Conservation (phyloP, 164 flowering plant genomes). For the Nymphaea colorata region DNA sequence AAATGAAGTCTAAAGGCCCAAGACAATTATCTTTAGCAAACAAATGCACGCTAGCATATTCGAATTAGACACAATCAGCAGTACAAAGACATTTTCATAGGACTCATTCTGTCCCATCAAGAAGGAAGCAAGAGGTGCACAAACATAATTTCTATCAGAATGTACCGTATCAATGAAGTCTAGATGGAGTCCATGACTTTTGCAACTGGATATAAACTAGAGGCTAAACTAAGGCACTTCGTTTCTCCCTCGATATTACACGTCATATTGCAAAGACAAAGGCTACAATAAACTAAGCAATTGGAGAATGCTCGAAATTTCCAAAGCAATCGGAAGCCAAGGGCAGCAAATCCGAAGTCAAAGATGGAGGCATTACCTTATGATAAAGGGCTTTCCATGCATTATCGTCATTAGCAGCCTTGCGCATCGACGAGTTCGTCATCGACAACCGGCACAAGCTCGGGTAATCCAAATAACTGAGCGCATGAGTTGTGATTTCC, state of each 20-base stretch:
- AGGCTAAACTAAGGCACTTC: background rate
- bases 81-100: too few relatives aligned
- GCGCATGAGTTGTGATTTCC: conserved; percentile 87
- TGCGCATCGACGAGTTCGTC: conserved; percentile 92
- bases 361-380: conserved; percentile 38
- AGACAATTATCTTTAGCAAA: too few relatives aligned
- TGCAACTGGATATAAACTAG: background rate
- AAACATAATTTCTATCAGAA: too few relatives aligned
- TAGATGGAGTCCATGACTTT: too few relatives aligned
- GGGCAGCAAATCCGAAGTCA: background rate
- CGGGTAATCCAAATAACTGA: conserved; percentile 92
- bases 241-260: background rate
- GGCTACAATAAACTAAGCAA: background rate
- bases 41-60: too few relatives aligned
- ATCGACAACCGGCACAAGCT: conserved; percentile 93
- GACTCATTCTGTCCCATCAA: too few relatives aligned
- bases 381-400: conserved; percentile 98
- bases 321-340: background rate
- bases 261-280: background rate
- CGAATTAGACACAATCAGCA: too few relatives aligned
- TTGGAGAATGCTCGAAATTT: background rate
- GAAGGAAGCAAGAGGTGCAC: too few relatives aligned
- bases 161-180: too few relatives aligned
- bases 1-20: too few relatives aligned
- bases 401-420: conserved; percentile 92